These are phyloP conservation scores for Vanrija sp. DNA, from an alignment of 1,284 basidiomycete species.

Conservation along the genomic window DNA sequence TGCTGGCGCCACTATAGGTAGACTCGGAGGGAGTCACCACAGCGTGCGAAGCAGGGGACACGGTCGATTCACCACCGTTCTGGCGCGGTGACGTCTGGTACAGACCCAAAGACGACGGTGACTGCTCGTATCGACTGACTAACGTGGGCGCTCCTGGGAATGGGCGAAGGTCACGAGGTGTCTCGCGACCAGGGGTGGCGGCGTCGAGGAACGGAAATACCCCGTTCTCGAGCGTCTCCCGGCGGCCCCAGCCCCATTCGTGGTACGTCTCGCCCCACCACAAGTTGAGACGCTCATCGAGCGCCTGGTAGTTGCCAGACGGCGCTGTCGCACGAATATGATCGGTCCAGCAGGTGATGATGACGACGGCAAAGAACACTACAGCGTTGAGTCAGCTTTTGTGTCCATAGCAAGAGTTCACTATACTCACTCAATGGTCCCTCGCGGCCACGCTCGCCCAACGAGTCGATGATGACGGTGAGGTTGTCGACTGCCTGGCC, in stretches of 20 bases:
- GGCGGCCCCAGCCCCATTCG: slow-evolving; percentile 40
- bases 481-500: slow-evolving; percentile 48
- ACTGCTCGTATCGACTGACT: not conserved
- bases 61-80: not conserved
- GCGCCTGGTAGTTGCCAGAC: slow-evolving; percentile 20
- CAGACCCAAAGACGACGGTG: not conserved
- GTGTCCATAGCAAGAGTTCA: not conserved
- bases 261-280: slow-evolving; percentile 40
- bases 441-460: slow-evolving; percentile 42
- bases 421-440: slow-evolving; percentile 40
- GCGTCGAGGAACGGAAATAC: slow-evolving; percentile 19
- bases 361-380: slow-evolving; percentile 43
- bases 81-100: not conserved
- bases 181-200: not conserved
- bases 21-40: slow-evolving; percentile 8
- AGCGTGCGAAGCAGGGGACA: slow-evolving; percentile 3
- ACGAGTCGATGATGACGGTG: slow-evolving; percentile 41
- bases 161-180: not conserved
- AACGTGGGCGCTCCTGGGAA: no score
- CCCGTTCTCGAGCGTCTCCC: slow-evolving; percentile 25
- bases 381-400: not conserved
- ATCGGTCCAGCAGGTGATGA: slow-evolving; percentile 41
- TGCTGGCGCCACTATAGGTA: not conserved
- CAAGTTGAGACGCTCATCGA: slow-evolving; percentile 31
- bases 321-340: slow-evolving; percentile 28